These are phyloP conservation scores for Emmonsiellopsis sp. DNA, from an alignment of 2,329 filamentous ascomycete genomes.

Conservation along the genomic window DNA sequence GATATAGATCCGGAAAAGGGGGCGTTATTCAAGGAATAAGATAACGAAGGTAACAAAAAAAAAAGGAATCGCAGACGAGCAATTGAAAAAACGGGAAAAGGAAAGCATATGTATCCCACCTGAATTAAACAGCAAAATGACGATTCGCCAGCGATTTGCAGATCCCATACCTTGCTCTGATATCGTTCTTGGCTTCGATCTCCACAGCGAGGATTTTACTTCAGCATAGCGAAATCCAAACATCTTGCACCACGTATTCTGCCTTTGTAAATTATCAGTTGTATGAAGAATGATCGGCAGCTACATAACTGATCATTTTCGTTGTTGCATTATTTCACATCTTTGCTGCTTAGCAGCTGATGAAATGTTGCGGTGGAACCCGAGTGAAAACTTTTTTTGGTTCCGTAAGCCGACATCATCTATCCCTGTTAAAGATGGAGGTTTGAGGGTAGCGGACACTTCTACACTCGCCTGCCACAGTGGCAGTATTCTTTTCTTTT, in stretches of 20 bases:
- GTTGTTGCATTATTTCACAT: background rate
- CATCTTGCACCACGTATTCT: background rate
- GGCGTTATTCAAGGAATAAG: background rate
- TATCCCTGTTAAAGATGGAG: background rate
- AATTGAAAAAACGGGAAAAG: background rate
- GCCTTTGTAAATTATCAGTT: background rate
- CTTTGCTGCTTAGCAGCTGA: no score
- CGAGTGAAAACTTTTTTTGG: no score
- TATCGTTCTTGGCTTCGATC: background rate
- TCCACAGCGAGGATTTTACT: background rate
- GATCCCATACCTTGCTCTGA: background rate
- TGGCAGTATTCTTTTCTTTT: background rate
- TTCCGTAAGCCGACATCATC: no score
- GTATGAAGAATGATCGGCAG: background rate
- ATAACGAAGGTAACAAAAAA: background rate
- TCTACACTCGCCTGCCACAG: background rate
- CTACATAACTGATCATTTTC: background rate
- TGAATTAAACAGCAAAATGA: background rate
- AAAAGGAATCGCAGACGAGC: background rate
- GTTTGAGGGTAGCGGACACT: background rate
- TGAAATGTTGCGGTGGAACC: no score
- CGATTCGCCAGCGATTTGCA: background rate
- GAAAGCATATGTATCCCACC: background rate
- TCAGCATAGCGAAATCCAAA: background rate
- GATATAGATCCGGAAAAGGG: background rate